Percentiles rank a stretch among this genome's conserved stretches.
These are phyloP conservation scores for Diutina mesorugosa DNA, from an alignment of 1,139 yeast genomes.

Conservation along the genomic window DNA sequence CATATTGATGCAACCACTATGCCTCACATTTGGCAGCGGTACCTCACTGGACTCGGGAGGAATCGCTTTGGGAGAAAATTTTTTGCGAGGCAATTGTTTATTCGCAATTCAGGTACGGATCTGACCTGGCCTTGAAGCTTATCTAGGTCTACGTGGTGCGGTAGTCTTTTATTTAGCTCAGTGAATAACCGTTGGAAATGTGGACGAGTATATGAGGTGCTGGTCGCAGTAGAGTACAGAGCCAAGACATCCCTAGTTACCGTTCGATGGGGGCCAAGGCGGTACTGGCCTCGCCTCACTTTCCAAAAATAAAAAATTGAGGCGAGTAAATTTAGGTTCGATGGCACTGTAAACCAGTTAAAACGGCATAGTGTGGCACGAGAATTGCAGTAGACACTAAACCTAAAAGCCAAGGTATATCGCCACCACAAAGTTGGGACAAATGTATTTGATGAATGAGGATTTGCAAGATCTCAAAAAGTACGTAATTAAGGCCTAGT, in stretches of 20 bases:
- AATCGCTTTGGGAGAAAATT: not conserved
- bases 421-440: too few relatives aligned
- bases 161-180: too few relatives aligned
- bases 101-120: not conserved
- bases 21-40: too few relatives aligned
- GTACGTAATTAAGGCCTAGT: too few relatives aligned
- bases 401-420: not conserved
- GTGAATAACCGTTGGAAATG: too few relatives aligned
- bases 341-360: not conserved
- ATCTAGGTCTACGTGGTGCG: not conserved
- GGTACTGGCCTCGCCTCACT: not conserved
- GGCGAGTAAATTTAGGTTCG: not conserved
- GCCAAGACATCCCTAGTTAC: not conserved
- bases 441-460: too few relatives aligned
- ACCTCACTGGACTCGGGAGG: too few relatives aligned
- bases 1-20: too few relatives aligned
- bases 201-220: not conserved
- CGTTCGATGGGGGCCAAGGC: not conserved
- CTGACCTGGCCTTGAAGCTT: not conserved
- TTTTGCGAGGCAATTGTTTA: not conserved
- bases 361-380: not conserved
- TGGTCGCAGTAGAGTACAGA: not conserved
- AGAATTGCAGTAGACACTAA: not conserved
- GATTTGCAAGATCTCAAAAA: too few relatives aligned
- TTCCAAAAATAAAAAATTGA: too few relatives aligned